Evolutionary conservation across 2,329 filamentous ascomycete species (phyloP), one percentile per base, ranked within the genome.

Genomic region (Fusarium bulbicola): DNA sequence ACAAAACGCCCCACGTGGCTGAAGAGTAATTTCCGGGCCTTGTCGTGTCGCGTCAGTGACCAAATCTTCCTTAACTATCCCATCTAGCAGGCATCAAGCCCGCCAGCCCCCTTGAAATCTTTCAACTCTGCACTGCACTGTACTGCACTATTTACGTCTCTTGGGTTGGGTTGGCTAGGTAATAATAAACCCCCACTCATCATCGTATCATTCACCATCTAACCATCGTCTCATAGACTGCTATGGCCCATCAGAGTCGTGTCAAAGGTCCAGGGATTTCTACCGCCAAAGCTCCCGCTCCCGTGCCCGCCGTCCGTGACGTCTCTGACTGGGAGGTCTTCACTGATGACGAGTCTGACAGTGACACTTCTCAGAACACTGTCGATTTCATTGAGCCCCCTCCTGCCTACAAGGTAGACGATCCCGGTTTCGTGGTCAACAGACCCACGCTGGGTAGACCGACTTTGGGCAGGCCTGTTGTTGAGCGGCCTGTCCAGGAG

Each of bases 1-100:
- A 67, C 52, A 67, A 53, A 43, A 62, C 58, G 64, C 64, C 64
- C 64, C 64, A 67, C 64, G 64, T 67, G 64, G 64, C 64, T 67
- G 40, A 67, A 47, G 52, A 60, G 64, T 67, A 67, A 67, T 67
- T 24, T 67, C 64, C 64, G 64, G 62, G 61, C 57, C 60, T 49
- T 64, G 53, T 52, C 61, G 52, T 66, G 64, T 67, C 64, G 63
- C 63, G 59, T 64, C 63, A 60, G 64, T 67, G 62, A 66, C 49
- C 63, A 67, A 67, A 67, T 53, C 64, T 46, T 67, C 46, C 32
- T 36, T 49, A 54, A 34, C 56, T 39, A 36, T 39, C 57, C 37
- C 9, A 14, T 37, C 53, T 37, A 65, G 63, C 64, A 66, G 64
- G 64, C 64, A 60, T 67, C 63, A 43, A 32, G 61, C 63, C 61